Base-by-base conservation (phyloP, 2,329 filamentous ascomycete species). In the Dryadomyces quercivorus region DNA sequence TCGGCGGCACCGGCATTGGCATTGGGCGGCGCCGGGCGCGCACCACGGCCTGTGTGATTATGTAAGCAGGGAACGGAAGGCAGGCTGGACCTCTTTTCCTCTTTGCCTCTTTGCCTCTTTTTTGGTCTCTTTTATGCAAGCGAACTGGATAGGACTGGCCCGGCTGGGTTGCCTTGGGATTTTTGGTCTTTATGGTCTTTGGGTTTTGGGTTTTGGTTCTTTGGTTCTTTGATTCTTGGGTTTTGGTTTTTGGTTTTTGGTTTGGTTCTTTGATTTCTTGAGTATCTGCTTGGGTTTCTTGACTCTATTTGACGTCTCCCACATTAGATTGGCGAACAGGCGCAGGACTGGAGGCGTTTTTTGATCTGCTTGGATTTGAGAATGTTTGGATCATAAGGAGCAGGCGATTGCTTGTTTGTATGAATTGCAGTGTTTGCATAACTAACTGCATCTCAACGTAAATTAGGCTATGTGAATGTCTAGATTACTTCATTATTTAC, bases 1-100 rank as follows among this genome's bases (percentile, higher is more conserved):
- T 69, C 2, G 85, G 80, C 10, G 80, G 70, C 6, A 70, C 70
- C 16, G 74, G 71, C 5, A 73, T 78, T 26, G 75, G 54, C 31
- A 52, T 54, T 16, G 56, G 58, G 1, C 55, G 58, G 2, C 57
- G 57, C 2, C 59, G 58, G 1, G 59, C 57, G 3, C 57, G 58
- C 3, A 64, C 62, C 2, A 59, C 62, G 1, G 57, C 59, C 18
- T 64, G 63, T 51, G 51, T 52, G 3, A 55, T 65, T 16, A 65
- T 65, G 63, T 61, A 51, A 20, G 22, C n/a, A n/a, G n/a, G n/a
- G n/a, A n/a, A n/a, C n/a, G n/a, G n/a, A n/a, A n/a, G n/a, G n/a
- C n/a, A n/a, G n/a, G n/a, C n/a, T n/a, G n/a, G n/a, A n/a, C n/a
- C n/a, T n/a, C n/a, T n/a, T n/a, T n/a, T n/a, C n/a, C n/a, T n/a